These are phyloP conservation scores for Penicillium expansum DNA, from an alignment of 2,329 filamentous ascomycete genomes.

Conservation along the genomic window DNA sequence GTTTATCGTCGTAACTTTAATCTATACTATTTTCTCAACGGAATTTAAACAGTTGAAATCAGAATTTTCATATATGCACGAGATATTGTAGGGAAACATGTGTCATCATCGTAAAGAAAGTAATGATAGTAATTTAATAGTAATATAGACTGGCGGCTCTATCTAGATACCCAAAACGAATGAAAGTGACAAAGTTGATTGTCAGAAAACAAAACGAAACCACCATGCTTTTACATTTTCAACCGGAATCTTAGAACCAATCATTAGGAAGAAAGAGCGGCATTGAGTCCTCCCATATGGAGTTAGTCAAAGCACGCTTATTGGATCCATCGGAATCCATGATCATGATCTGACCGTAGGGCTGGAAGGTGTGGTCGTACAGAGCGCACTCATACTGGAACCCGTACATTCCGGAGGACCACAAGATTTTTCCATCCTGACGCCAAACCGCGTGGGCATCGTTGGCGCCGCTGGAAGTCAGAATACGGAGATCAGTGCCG, in stretches of 20 bases:
- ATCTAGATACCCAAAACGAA: neutral
- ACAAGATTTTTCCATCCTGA: constrained; percentile 44
- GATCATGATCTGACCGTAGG: constrained; percentile 46
- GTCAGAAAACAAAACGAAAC: neutral
- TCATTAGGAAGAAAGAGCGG: constrained; percentile 25
- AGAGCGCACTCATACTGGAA: constrained; percentile 44
- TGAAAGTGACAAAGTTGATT: neutral
- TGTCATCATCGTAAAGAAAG: neutral
- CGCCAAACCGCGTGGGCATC: constrained; percentile 49
- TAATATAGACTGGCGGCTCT: neutral
- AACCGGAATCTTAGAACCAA: neutral
- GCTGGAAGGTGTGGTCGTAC: constrained; percentile 48
- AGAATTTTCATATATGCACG: neutral
- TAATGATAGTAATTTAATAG: neutral
- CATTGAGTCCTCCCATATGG: constrained; percentile 36
- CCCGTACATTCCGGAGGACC: constrained; percentile 44
- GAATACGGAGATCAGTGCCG: constrained; percentile 35
- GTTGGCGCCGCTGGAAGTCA: constrained; percentile 25
- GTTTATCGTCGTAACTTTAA: no score
- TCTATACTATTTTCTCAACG: neutral
- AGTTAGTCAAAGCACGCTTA: constrained; percentile 28
- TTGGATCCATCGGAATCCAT: constrained; percentile 45
- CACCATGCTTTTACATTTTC: neutral
- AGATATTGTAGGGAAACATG: neutral
- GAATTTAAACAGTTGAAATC: neutral